phyloP scores from a whole-genome alignment of 345 rosid genomes.

The Ceriops decandra region DNA sequence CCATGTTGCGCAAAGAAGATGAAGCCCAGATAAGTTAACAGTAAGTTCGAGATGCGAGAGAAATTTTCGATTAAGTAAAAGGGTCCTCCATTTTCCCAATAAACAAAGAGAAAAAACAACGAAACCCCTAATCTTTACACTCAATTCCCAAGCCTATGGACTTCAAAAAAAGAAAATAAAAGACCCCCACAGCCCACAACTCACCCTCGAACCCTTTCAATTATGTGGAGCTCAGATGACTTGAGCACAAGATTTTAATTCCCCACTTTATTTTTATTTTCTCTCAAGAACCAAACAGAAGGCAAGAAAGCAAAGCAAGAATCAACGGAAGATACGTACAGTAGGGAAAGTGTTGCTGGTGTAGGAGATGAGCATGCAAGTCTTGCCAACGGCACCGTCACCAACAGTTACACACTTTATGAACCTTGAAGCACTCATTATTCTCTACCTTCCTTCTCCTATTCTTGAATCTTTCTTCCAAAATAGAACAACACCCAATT shows the following conservation, averaged over 20 bases:
- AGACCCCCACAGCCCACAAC: neutral
- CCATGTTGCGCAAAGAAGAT: too few relatives aligned
- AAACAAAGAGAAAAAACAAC: slow-evolving; percentile 5
- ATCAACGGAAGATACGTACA: slow-evolving; percentile 23
- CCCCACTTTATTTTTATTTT: neutral
- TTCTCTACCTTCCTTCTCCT: neutral
- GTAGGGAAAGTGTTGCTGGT: slow-evolving; percentile 77
- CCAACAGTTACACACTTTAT: slow-evolving; percentile 79
- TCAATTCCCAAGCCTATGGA: neutral
- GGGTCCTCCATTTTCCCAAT: slow-evolving; percentile 8
- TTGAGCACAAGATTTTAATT: neutral
- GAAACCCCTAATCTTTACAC: neutral
- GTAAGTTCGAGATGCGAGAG: neutral
- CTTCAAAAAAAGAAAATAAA: neutral
- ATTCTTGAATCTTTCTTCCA: neutral
- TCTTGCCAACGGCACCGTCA: slow-evolving; percentile 79
- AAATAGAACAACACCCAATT: slow-evolving; percentile 9
- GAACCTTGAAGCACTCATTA: slow-evolving; percentile 69
- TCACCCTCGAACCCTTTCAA: neutral
- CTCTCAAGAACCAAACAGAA: slow-evolving; percentile 18
- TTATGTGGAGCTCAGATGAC: neutral
- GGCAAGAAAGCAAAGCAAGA: neutral
- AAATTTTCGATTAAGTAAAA: neutral
- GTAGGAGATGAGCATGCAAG: slow-evolving; percentile 75
- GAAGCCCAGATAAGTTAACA: neutral